Percentiles rank a stretch among this genome's conserved stretches.
phyloP scores from a whole-genome alignment of 2,329 filamentous ascomycete genomes.

The Cryoendolithus antarcticus region DNA sequence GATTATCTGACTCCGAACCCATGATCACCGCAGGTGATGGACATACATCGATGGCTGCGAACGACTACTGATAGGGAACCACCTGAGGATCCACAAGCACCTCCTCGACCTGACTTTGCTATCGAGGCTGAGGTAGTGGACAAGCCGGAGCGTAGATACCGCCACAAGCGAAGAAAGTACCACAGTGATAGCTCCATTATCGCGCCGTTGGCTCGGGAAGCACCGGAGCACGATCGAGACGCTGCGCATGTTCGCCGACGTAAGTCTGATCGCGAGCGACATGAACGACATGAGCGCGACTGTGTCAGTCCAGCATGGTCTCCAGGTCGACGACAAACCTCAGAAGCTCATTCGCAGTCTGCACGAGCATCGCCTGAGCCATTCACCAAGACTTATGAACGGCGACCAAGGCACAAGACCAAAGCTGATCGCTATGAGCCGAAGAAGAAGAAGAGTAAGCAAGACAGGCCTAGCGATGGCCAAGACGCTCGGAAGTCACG shows the following conservation, averaged over 20 bases:
- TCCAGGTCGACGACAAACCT: no score
- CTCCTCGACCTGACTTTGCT: no score
- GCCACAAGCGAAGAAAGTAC: constrained; percentile 2
- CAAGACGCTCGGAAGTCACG: constrained; percentile 11
- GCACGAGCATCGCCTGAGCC: not conserved
- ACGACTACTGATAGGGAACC: constrained; percentile 26
- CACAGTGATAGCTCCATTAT: constrained; percentile 23
- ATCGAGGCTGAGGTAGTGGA: no score
- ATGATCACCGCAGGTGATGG: constrained; percentile 21
- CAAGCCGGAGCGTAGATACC: not conserved
- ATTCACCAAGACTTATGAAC: constrained; percentile 25
- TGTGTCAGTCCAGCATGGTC: no score
- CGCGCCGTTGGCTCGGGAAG: not conserved
- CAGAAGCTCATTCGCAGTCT: no score
- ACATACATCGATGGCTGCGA: constrained; percentile 34
- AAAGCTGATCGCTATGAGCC: constrained; percentile 33
- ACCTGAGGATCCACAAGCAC: constrained; percentile 10
- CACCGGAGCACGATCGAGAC: no score
- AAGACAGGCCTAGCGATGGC: constrained; percentile 9
- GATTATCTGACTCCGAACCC: no score
- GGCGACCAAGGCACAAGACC: constrained; percentile 34
- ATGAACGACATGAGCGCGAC: no score
- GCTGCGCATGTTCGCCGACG: no score
- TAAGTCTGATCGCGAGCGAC: no score
- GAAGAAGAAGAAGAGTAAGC: constrained; percentile 23